Percentiles rank a stretch among this genome's conserved stretches.
Evolutionary conservation across 305 asterid genomes (phyloP).

Genomic region (Plantago lanceolata): DNA sequence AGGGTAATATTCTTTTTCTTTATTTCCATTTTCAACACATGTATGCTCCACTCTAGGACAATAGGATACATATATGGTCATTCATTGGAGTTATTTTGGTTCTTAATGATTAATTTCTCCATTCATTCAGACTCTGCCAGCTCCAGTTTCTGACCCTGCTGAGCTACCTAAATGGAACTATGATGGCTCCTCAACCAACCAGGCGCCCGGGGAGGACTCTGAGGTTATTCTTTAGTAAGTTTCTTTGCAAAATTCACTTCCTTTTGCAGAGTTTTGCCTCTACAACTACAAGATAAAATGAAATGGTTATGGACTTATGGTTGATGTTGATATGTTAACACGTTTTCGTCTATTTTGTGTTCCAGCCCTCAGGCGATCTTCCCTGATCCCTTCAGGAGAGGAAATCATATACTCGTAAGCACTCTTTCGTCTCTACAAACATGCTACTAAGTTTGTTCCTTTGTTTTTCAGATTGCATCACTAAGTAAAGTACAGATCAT

Average conservation of each 20-base stretch:
- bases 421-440: not conserved
- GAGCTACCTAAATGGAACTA: conserved; percentile 81
- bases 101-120: conserved; percentile 8
- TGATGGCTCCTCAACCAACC: conserved; percentile 80
- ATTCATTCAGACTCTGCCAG: conserved; percentile 49
- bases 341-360: not conserved
- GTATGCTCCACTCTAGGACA: no score
- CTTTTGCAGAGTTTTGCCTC: not conserved
- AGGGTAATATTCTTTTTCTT: conserved; percentile 40
- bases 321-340: not conserved
- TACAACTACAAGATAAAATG: no score
- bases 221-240: conserved; percentile 73
- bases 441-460: not conserved
- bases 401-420: conserved; percentile 69
- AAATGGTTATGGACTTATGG: no score
- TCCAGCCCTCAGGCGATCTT: conserved; percentile 71
- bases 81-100: not conserved
- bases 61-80: no score
- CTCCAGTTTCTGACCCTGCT: conserved; percentile 56
- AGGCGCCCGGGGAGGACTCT: conserved; percentile 80
- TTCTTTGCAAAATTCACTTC: not conserved
- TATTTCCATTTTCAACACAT: no score
- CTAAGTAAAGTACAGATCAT: no score
- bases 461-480: no score
- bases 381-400: conserved; percentile 77